Evolutionary conservation across 2,329 filamentous ascomycete species (phyloP).

Genomic region (Coniochaeta sp.): DNA sequence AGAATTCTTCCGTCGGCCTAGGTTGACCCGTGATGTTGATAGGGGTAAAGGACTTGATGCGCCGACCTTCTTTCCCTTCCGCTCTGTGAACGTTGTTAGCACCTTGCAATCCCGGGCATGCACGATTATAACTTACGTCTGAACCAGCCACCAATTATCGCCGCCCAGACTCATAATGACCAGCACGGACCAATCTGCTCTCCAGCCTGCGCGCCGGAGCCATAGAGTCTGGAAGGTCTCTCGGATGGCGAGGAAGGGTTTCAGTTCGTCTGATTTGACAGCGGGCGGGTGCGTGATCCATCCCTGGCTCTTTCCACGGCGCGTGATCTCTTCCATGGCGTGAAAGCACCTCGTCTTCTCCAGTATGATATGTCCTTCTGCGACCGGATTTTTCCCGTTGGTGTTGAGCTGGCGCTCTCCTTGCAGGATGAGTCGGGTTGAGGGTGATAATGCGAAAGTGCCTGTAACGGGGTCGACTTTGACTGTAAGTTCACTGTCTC

Average conservation of each 20-base stretch:
- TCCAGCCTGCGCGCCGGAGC: slow-evolving; percentile 68
- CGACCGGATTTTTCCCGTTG: slow-evolving; percentile 44
- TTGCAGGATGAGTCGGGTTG: slow-evolving; percentile 45
- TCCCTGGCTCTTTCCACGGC: slow-evolving; percentile 53
- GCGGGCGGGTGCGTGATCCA: slow-evolving; percentile 51
- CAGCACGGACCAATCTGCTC: slow-evolving; percentile 63
- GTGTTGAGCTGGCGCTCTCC: slow-evolving; percentile 60
- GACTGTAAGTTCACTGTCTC: slow-evolving; percentile 52
- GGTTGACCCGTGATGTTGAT: slow-evolving; percentile 38
- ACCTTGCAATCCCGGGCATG: background rate
- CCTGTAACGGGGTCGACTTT: slow-evolving; percentile 74
- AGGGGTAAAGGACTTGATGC: slow-evolving; percentile 25
- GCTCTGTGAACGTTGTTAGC: background rate
- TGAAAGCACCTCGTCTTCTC: slow-evolving; percentile 56
- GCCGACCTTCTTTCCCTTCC: background rate
- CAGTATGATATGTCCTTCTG: slow-evolving; percentile 50
- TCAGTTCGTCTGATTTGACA: slow-evolving; percentile 46
- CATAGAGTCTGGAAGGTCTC: slow-evolving; percentile 60
- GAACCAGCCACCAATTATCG: slow-evolving; percentile 73
- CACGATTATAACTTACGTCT: slow-evolving; percentile 41
- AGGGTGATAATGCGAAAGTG: slow-evolving; percentile 63
- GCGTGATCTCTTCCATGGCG: slow-evolving; percentile 54
- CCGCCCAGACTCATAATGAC: slow-evolving; percentile 64
- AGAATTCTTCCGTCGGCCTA: slow-evolving; percentile 41
- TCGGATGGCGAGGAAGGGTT: slow-evolving; percentile 54